Evolutionary conservation across 371 early-diverging fungal genomes (phyloP).

Genomic region (Mucor circinelloides): DNA sequence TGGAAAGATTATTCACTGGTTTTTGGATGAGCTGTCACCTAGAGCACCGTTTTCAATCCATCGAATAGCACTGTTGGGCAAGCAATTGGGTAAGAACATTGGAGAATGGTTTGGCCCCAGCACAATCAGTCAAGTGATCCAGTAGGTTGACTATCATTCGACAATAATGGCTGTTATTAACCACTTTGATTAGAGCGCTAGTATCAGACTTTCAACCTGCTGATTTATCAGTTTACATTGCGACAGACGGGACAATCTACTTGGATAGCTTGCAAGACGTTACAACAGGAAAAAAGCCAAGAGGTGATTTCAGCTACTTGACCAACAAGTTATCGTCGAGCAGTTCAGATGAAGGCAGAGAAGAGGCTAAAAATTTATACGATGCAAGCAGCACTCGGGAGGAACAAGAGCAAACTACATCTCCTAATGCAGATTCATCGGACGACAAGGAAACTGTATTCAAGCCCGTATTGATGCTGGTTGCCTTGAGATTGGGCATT

Average conservation of each 20-base stretch:
- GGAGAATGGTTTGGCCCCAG: slow-evolving; percentile 98
- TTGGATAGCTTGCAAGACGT: slow-evolving; percentile 57
- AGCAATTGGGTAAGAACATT: slow-evolving; percentile 83
- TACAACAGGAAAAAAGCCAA: slow-evolving; percentile 39
- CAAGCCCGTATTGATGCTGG: slow-evolving; percentile 78
- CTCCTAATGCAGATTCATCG: neutral
- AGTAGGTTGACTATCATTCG: slow-evolving; percentile 50
- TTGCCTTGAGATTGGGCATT: slow-evolving; percentile 88
- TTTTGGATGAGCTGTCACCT: slow-evolving; percentile 79
- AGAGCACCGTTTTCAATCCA: slow-evolving; percentile 91
- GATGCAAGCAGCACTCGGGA: slow-evolving; percentile 19
- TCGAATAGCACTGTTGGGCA: slow-evolving; percentile 84
- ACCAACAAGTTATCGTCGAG: neutral
- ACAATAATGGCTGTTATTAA: neutral
- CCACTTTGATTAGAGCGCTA: slow-evolving; percentile 53
- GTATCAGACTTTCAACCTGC: slow-evolving; percentile 65
- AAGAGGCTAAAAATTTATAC: slow-evolving; percentile 41
- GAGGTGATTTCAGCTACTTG: slow-evolving; percentile 39
- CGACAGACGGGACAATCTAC: slow-evolving; percentile 77
- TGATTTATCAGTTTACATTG: slow-evolving; percentile 69
- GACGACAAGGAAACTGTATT: slow-evolving; percentile 23
- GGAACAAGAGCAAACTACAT: neutral
- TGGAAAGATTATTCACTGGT: slow-evolving; percentile 75
- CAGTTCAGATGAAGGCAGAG: slow-evolving; percentile 13
- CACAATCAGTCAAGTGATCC: slow-evolving; percentile 88